These are phyloP conservation scores for Diaporthe amygdali DNA, from an alignment of 2,329 filamentous ascomycete genomes.

Conservation along the genomic window DNA sequence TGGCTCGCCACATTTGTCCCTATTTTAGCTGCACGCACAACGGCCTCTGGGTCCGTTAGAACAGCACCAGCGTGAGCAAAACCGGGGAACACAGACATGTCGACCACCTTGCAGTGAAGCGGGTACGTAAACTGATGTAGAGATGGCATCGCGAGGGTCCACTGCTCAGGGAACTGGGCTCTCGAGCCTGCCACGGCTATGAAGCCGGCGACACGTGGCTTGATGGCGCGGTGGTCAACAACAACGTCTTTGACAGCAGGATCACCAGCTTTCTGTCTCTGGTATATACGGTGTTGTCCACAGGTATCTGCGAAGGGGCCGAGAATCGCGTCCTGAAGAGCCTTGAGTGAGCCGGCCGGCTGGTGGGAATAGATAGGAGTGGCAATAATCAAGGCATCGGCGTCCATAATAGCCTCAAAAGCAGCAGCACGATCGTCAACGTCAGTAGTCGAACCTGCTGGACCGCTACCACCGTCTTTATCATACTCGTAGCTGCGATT, in stretches of 20 bases:
- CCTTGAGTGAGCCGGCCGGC: conserved; percentile 6
- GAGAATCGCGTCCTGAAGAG: conserved; percentile 4
- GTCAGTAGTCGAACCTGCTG: too few relatives aligned
- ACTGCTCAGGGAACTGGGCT: conserved; percentile 9
- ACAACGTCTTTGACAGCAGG: neutral
- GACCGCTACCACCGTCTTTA: neutral
- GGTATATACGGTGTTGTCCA: neutral
- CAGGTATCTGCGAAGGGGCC: conserved; percentile 4
- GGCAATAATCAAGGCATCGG: conserved; percentile 3
- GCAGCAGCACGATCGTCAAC: neutral
- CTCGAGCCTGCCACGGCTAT: conserved; percentile 2
- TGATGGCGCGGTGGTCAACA: neutral
- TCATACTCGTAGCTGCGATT: neutral
- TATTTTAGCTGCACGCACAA: neutral
- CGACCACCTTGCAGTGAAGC: conserved; percentile 4
- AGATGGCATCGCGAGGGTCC: conserved; percentile 11
- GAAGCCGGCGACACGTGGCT: conserved; percentile 1
- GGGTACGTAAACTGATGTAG: conserved; percentile 1
- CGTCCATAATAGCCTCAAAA: neutral
- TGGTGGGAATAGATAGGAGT: conserved; percentile 5
- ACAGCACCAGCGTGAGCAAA: neutral
- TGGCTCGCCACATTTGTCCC: neutral
- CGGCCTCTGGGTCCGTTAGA: neutral
- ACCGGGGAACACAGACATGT: neutral
- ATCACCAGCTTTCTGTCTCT: neutral